Conservation (phyloP, 305 asterid species). For the Fraxinus paxiana region DNA sequence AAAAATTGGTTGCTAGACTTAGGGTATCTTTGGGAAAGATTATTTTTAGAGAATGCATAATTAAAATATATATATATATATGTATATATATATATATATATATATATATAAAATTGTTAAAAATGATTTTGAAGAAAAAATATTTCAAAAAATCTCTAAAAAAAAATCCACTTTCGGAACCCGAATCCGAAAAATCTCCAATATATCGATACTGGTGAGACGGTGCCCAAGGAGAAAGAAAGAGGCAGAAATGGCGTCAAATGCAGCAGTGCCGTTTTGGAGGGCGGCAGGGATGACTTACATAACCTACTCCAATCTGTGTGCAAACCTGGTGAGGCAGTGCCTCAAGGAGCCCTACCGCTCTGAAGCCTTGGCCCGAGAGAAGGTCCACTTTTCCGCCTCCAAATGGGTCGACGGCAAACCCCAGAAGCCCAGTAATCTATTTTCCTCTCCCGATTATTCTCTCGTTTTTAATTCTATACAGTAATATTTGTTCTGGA, state of each 20-base stretch:
- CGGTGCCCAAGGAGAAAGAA: neutral
- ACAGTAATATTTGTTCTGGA: neutral
- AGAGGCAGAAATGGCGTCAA: conserved; percentile 52
- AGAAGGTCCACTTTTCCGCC: conserved; percentile 76
- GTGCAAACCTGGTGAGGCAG: conserved; percentile 81
- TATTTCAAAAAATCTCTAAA: neutral
- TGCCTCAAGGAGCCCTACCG: conserved; percentile 77
- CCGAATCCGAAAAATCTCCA: neutral
- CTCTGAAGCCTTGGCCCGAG: conserved; percentile 68
- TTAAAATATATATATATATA: too few relatives aligned
- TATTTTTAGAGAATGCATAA: neutral
- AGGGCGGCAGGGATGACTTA: conserved; percentile 88
- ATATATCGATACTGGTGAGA: neutral
- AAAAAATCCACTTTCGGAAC: neutral
- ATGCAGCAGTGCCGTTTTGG: conserved; percentile 82
- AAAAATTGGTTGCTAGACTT: neutral
- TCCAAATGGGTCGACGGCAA: conserved; percentile 75
- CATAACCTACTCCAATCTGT: conserved; percentile 71
- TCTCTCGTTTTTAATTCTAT: neutral
- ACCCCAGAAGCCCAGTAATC: conserved; percentile 53
- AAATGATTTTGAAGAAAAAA: neutral
- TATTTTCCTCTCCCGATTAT: neutral
- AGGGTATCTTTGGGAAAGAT: neutral
- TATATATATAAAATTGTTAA: neutral
- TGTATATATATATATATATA: too few relatives aligned